Evolutionary conservation across 176 grass and related monocot species (phyloP).

Genomic region (Carex pumila): DNA sequence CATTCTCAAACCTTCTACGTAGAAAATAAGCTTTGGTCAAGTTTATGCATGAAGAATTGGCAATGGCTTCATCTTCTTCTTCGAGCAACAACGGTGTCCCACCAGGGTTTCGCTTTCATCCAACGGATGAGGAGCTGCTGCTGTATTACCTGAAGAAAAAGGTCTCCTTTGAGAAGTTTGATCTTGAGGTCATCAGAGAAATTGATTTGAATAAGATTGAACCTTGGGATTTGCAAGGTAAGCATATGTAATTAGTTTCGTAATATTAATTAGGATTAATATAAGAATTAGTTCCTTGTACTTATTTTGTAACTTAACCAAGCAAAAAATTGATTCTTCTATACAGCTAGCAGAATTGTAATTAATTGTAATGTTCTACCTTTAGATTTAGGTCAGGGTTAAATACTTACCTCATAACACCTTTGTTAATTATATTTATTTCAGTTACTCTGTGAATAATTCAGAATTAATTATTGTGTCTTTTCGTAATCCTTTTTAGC

Average conservation of each 20-base stretch:
- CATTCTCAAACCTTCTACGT: slow-evolving; percentile 36
- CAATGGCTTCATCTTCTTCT: slow-evolving; percentile 38
- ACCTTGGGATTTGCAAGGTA: slow-evolving; percentile 99
- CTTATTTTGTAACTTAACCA: background rate
- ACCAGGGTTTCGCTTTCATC: slow-evolving; percentile 96
- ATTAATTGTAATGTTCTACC: background rate
- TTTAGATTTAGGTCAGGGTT: background rate
- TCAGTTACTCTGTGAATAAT: background rate
- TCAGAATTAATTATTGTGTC: background rate
- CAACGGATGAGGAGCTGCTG: slow-evolving; percentile 92
- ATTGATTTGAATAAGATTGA: slow-evolving; percentile 99
- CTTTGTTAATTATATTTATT: background rate
- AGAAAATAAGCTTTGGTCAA: slow-evolving; percentile 26
- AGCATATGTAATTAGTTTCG: background rate
- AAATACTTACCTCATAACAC: background rate
- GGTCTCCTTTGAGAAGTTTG: slow-evolving; percentile 82
- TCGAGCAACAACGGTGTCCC: slow-evolving; percentile 83
- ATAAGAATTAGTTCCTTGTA: background rate
- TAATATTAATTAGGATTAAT: background rate
- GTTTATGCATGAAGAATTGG: slow-evolving; percentile 18
- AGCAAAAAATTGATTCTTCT: background rate
- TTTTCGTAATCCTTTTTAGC: background rate
- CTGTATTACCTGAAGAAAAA: slow-evolving; percentile 99
- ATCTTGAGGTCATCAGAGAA: slow-evolving; percentile 89
- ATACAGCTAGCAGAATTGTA: background rate